These are phyloP conservation scores for Penicillium brevicompactum DNA, from an alignment of 2,329 filamentous ascomycete genomes.

Conservation along the genomic window DNA sequence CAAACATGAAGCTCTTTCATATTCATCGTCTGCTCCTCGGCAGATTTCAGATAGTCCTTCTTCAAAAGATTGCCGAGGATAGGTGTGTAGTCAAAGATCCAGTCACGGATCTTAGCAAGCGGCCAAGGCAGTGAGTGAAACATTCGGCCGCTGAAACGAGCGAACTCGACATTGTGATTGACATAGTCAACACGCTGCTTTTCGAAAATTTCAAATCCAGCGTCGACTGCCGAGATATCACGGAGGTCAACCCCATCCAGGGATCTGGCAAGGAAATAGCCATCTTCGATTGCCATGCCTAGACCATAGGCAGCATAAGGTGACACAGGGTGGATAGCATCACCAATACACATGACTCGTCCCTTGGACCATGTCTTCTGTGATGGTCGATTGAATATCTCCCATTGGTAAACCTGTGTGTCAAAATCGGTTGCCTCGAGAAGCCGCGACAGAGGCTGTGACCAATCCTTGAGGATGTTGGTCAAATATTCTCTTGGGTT, in stretches of 20 bases:
- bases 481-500: conserved; percentile 14
- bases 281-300: conserved; percentile 17
- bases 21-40: conserved; percentile 12
- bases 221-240: conserved; percentile 2
- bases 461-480: conserved; percentile 11
- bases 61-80: conserved; percentile 2
- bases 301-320: conserved; percentile 18
- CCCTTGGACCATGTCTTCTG: conserved; percentile 15
- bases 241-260: conserved; percentile 14
- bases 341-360: conserved; percentile 10
- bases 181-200: conserved; percentile 14
- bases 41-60: conserved; percentile 9
- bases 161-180: conserved; percentile 17
- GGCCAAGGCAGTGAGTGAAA: conserved; percentile 13
- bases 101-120: conserved; percentile 9
- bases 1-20: conserved; percentile 14
- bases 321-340: conserved; percentile 15
- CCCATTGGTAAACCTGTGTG: conserved; percentile 13
- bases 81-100: conserved; percentile 15
- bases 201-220: conserved; percentile 13
- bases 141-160: conserved; percentile 10
- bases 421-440: conserved; percentile 14
- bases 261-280: conserved; percentile 11
- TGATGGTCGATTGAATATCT: conserved; percentile 14
- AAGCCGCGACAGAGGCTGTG: conserved; percentile 11